Conservation (phyloP, 148 eudicot genomes). For the Spergularia bocconei region DNA sequence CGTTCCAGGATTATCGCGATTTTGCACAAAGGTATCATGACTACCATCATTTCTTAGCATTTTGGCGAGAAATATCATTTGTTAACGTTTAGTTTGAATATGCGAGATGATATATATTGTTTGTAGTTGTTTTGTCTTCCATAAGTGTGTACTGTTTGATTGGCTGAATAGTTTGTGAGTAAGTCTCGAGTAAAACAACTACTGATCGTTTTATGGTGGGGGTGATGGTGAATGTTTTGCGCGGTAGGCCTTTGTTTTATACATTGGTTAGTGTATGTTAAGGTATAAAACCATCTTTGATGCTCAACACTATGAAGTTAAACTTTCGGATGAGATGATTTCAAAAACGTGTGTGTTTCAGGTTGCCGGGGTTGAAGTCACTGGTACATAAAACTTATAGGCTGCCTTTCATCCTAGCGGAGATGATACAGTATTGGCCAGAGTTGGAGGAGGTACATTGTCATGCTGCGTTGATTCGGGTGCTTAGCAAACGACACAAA, state of each 20-base stretch:
- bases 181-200: too few species aligned
- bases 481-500: not conserved
- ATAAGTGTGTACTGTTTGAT: not conserved
- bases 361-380: not conserved
- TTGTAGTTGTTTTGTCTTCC: not conserved
- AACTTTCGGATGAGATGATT: too few species aligned
- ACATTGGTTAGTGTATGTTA: too few species aligned
- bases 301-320: too few species aligned
- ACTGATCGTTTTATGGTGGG: too few species aligned
- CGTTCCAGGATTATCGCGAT: not conserved
- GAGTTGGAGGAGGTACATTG: constrained; percentile 1
- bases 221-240: too few species aligned
- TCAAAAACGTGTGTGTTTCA: not conserved
- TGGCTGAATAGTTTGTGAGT: not conserved
- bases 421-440: not conserved
- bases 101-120: not conserved
- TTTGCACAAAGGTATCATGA: not conserved
- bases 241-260: too few species aligned
- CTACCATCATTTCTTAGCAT: too few species aligned
- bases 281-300: too few species aligned
- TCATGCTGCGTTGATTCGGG: not conserved
- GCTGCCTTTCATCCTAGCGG: not conserved
- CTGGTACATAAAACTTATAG: not conserved
- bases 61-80: too few species aligned
- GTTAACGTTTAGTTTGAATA: too few species aligned